phyloP scores from a whole-genome alignment of 495 filamentous ascomycete species.

The Podospora fimiseda region DNA sequence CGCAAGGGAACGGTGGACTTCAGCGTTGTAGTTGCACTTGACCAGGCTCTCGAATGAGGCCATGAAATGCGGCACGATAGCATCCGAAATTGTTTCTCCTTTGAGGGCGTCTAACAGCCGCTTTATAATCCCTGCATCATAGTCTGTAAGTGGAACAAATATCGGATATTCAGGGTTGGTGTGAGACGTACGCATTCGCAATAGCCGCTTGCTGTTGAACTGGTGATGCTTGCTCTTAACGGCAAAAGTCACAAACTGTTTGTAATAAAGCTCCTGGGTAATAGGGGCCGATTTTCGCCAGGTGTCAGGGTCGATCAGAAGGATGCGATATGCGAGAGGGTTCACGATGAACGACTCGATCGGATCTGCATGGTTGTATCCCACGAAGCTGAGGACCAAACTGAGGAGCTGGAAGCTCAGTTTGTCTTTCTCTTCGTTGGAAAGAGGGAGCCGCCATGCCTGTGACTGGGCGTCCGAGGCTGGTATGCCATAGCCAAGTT shows the following conservation, averaged over 20 bases:
- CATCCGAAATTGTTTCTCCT: conserved; percentile 63
- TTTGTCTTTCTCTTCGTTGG: conserved; percentile 52
- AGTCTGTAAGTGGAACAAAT: conserved; percentile 14
- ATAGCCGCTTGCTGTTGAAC: conserved; percentile 80
- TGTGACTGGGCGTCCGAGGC: conserved; percentile 34
- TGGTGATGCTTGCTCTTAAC: conserved; percentile 80
- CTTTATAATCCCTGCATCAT: conserved; percentile 69
- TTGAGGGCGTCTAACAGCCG: conserved; percentile 85
- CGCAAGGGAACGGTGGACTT: conserved; percentile 78
- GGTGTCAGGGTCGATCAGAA: conserved; percentile 85
- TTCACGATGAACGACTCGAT: conserved; percentile 90
- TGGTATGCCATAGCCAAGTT: conserved; percentile 53
- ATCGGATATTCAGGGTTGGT: background rate
- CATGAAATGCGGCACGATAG: conserved; percentile 67
- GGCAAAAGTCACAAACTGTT: conserved; percentile 80
- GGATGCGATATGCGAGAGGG: conserved; percentile 82
- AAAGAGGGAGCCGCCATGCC: conserved; percentile 32
- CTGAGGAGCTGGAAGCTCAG: conserved; percentile 66
- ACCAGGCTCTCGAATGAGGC: conserved; percentile 70
- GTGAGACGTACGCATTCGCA: conserved; percentile 75
- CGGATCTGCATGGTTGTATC: conserved; percentile 69
- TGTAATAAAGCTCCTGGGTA: conserved; percentile 83
- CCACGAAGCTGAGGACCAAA: conserved; percentile 76
- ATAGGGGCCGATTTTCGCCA: conserved; percentile 72
- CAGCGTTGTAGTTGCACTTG: conserved; percentile 69